Conservation (phyloP, 2,329 filamentous ascomycete species). For the Fusarium tricinctum region DNA sequence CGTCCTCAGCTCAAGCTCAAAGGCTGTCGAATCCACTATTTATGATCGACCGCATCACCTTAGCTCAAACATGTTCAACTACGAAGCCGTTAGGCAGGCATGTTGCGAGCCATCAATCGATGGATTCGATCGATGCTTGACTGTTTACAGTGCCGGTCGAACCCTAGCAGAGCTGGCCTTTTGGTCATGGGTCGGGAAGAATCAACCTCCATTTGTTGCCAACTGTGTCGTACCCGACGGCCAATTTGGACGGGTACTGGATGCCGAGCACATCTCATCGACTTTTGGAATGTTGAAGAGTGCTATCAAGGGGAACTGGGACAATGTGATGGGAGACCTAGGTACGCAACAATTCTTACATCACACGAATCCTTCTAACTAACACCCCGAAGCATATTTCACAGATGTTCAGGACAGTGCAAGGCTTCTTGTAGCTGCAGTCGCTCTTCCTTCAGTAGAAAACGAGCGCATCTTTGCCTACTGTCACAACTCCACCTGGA, state of each 20-base stretch:
- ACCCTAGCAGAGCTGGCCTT: background rate
- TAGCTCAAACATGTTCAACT: background rate
- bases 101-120: background rate
- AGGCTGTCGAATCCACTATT: background rate
- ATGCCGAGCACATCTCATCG: background rate
- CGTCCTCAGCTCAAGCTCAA: constrained; percentile 2
- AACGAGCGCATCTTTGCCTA: background rate
- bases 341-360: background rate
- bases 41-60: background rate
- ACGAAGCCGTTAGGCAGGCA: background rate
- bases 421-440: background rate
- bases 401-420: background rate
- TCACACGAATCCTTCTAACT: background rate
- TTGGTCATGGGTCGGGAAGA: constrained; percentile 2
- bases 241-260: background rate
- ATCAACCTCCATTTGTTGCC: background rate
- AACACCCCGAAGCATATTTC: background rate
- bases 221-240: background rate
- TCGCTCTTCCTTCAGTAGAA: background rate
- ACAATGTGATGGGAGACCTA: background rate
- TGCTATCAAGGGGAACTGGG: background rate
- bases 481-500: background rate
- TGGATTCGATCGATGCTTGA: background rate
- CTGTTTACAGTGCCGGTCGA: background rate
- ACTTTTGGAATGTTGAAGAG: background rate